phyloP scores from a whole-genome alignment of 2,329 filamentous ascomycete genomes.

The Cryphonectria japonica region DNA sequence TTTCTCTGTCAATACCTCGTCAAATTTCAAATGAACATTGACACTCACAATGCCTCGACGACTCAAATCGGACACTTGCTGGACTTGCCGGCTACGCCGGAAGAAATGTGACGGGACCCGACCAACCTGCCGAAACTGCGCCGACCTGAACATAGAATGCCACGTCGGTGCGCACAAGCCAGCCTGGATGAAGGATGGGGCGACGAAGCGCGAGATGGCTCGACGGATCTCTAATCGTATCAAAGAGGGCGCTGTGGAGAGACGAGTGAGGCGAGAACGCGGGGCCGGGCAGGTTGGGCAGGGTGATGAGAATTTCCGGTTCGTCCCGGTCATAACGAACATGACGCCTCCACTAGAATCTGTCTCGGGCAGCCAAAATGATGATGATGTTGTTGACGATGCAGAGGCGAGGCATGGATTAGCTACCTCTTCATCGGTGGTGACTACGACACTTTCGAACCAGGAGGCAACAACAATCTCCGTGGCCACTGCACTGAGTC shows the following conservation, averaged over 20 bases:
- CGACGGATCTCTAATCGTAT: not conserved
- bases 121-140: conserved; percentile 56
- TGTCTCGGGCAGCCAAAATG: conserved; percentile 45
- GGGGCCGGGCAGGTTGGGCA: not conserved
- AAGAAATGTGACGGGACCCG: conserved; percentile 64
- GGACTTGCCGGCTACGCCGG: conserved; percentile 60
- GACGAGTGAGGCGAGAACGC: not conserved
- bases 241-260: not conserved
- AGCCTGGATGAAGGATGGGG: conserved; percentile 61
- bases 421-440: not conserved
- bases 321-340: not conserved
- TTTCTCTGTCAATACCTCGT: not conserved
- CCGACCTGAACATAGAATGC: conserved; percentile 57
- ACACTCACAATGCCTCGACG: not conserved
- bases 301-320: not conserved
- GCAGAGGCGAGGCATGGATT: too few species aligned
- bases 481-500: not conserved
- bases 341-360: not conserved
- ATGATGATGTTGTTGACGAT: not conserved
- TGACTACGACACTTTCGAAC: conserved; percentile 39
- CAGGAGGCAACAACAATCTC: conserved; percentile 44
- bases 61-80: not conserved
- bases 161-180: conserved; percentile 56
- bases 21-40: not conserved
- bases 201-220: conserved; percentile 53